Evolutionary conservation across 2,329 filamentous ascomycete species (phyloP).

Genomic region (Epichloe elymi): DNA sequence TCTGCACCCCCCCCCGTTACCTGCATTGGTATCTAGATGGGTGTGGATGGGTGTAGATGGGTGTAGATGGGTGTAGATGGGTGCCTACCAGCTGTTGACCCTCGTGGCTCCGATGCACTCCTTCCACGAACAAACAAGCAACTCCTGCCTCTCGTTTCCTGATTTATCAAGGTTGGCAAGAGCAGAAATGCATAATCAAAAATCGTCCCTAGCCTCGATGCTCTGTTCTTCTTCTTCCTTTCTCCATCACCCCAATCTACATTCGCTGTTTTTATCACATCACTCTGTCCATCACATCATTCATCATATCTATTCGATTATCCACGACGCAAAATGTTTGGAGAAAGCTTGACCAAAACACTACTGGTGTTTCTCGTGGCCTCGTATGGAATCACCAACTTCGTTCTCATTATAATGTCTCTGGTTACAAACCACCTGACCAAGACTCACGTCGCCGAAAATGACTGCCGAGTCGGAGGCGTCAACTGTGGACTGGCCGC

Average conservation of each 20-base stretch:
- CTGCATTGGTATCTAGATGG: no score
- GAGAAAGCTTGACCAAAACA: neutral
- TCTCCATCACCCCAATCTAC: neutral
- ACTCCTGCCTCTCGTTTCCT: no score
- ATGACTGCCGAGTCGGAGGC: neutral
- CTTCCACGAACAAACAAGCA: no score
- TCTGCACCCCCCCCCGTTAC: no score
- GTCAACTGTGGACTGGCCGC: constrained; percentile 2
- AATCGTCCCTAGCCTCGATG: no score
- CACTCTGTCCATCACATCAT: neutral
- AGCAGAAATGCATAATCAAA: no score
- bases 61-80: no score
- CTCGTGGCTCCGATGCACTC: no score
- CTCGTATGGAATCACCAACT: constrained; percentile 11
- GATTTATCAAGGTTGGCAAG: no score
- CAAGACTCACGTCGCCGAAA: neutral
- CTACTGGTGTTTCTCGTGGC: constrained; percentile 9
- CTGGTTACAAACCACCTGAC: constrained; percentile 4
- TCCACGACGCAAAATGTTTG: neutral
- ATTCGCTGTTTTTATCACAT: neutral
- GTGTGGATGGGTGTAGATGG: no score
- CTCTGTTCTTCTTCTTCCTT: neutral
- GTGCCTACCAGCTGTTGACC: no score
- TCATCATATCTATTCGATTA: neutral
- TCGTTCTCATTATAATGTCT: constrained; percentile 11